These are phyloP conservation scores for Cryptococcus sp. DNA, from an alignment of 1,284 basidiomycete genomes.

Conservation along the genomic window DNA sequence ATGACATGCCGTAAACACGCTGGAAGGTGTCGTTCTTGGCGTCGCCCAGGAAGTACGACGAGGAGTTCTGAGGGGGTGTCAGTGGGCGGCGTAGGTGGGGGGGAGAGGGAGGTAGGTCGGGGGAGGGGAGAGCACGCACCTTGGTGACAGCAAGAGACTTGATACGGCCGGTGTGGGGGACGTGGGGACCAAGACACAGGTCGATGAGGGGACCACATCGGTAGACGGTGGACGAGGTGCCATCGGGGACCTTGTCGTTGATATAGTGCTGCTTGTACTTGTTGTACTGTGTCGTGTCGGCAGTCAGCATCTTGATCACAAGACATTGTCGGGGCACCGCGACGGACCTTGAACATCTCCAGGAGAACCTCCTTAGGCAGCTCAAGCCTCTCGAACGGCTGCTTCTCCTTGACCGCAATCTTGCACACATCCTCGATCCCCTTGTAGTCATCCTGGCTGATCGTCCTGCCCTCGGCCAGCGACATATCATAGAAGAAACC, in stretches of 20 bases:
- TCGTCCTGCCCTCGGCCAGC: slow-evolving; percentile 57
- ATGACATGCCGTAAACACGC: slow-evolving; percentile 97
- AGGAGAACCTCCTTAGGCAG: slow-evolving; percentile 90
- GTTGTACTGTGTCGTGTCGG: slow-evolving; percentile 70
- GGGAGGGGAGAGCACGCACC: slow-evolving; percentile 51
- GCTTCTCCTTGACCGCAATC: slow-evolving; percentile 89
- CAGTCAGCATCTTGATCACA: neutral
- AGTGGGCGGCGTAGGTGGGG: neutral
- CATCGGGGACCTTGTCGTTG: slow-evolving; percentile 92
- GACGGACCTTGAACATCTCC: slow-evolving; percentile 87
- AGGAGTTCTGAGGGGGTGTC: slow-evolving; percentile 67
- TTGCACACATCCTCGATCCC: slow-evolving; percentile 86
- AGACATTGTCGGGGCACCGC: neutral
- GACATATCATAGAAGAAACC: slow-evolving; percentile 99
- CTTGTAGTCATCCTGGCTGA: slow-evolving; percentile 78
- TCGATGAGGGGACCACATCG: slow-evolving; percentile 99
- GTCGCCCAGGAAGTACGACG: slow-evolving; percentile 97
- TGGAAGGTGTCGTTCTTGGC: slow-evolving; percentile 92
- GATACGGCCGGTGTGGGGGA: slow-evolving; percentile 96
- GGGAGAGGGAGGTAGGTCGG: neutral
- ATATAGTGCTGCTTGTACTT: slow-evolving; percentile 98
- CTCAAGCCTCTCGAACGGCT: slow-evolving; percentile 91
- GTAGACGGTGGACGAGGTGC: slow-evolving; percentile 95
- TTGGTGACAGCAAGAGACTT: slow-evolving; percentile 95
- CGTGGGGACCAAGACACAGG: slow-evolving; percentile 94